Base-by-base conservation (phyloP, 345 rosid genomes). In the Acer yangbiense region DNA sequence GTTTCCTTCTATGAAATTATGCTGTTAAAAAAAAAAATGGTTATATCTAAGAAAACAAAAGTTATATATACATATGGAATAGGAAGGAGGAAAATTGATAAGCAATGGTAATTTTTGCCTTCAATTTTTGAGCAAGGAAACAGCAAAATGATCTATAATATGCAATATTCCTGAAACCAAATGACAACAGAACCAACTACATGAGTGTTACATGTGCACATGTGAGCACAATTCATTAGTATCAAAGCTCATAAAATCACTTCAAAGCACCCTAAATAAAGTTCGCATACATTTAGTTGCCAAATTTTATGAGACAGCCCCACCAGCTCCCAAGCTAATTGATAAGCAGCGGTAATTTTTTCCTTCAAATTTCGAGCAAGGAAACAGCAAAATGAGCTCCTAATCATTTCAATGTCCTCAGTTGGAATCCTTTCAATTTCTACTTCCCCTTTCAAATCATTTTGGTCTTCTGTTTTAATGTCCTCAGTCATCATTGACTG, bases 391-490 rank as follows among this genome's bases (percentile, higher is more conserved):
- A 60, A 21, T 54, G 77, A 88, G 90, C 94, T 93, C 88, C 87
- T 91, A 89, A 71, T 83, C 85, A 41, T 41, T 41, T 25, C 25
- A 25, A 25, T 25, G 25, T 25, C 25, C 25, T 25, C 25, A 78
- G 88, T 85, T 65, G 89, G 84, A 71, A 93, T 71, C 81, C 80
- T 88, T 83, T 89, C 94, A 43, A 95, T 83, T 82, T 92, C 95
- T 69, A 88, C 80, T 84, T 93, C 98, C 44, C 97, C 95, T 76
- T 77, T 81, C 74, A 80, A 73, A 78, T 68, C 70, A 79, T 52
- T 83, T 74, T 73, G 91, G 55, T 82, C 91, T 62, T 85, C 85
- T 60, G 21, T 48, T 74, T 76, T n/a, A n/a, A n/a, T n/a, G n/a
- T n/a, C n/a, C n/a, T 57, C 4, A 73, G 74, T 61, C 74, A 78